Conservation (phyloP, 257 asterid genomes). For the Solanum bukasovii region DNA sequence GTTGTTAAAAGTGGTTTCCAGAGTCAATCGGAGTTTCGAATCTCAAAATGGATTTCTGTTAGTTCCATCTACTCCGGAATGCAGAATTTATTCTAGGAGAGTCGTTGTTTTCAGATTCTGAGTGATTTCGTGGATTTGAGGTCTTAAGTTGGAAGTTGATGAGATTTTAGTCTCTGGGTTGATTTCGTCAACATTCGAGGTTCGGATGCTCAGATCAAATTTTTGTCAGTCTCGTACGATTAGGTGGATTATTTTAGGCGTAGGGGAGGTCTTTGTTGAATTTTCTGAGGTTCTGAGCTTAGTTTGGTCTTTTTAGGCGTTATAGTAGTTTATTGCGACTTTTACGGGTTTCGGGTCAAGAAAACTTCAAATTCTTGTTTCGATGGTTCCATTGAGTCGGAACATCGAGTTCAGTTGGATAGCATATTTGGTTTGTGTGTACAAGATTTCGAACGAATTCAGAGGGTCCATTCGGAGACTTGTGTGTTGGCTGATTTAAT, state of each 20-base stretch:
- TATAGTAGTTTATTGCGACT: not conserved
- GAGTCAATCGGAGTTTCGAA: not conserved
- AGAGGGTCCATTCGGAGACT: too few species aligned
- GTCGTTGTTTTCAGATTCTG: not conserved
- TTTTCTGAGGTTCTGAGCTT: not conserved
- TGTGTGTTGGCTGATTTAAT: too few species aligned
- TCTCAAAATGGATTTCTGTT: not conserved
- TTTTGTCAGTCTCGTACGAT: not conserved
- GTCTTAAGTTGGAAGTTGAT: not conserved
- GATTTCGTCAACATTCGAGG: not conserved
- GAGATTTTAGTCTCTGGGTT: not conserved
- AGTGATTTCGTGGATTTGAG: not conserved
- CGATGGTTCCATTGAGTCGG: too few species aligned
- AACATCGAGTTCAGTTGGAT: rapidly evolving
- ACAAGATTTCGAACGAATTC: too few species aligned
- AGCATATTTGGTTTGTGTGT: too few species aligned
- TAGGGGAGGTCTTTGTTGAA: not conserved
- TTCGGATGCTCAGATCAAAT: not conserved
- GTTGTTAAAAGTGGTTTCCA: not conserved
- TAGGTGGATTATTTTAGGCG: not conserved
- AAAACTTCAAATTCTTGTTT: too few species aligned
- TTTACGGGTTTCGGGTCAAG: too few species aligned
- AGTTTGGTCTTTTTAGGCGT: not conserved
- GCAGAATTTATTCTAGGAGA: not conserved
- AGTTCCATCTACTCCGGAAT: not conserved